These are phyloP conservation scores for Termitomyces sp. DNA, from an alignment of 768 basidiomycete genomes.

Conservation along the genomic window DNA sequence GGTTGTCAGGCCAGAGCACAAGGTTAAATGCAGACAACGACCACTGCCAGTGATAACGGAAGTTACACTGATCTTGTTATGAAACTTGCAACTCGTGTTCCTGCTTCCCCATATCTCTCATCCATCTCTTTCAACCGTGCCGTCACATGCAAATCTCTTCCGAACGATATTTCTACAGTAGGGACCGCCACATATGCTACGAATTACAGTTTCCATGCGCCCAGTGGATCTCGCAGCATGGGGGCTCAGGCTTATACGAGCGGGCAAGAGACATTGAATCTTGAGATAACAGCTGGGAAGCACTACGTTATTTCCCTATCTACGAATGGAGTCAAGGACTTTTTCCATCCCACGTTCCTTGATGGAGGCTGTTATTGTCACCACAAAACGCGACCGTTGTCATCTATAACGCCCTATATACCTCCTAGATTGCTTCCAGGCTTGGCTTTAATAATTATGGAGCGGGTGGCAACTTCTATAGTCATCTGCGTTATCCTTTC, in stretches of 20 bases:
- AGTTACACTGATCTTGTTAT: slow-evolving; percentile 7
- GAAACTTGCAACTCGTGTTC: slow-evolving; percentile 5
- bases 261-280: not conserved
- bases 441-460: too few relatives aligned
- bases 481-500: too few relatives aligned
- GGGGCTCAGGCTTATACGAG: too few relatives aligned
- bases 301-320: not conserved
- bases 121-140: slow-evolving; percentile 9
- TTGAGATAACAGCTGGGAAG: not conserved
- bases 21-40: slow-evolving; percentile 7
- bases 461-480: too few relatives aligned
- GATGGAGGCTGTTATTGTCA: too few relatives aligned
- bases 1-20: slow-evolving; percentile 12
- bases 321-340: slow-evolving; percentile 4
- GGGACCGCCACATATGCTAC: slow-evolving; percentile 3
- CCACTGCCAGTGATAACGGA: not conserved
- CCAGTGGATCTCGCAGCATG: not conserved
- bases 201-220: not conserved
- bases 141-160: slow-evolving; percentile 4
- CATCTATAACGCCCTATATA: too few relatives aligned
- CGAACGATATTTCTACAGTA: not conserved
- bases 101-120: slow-evolving; percentile 5
- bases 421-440: too few relatives aligned
- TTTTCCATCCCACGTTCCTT: not conserved
- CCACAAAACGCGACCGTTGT: too few relatives aligned